Evolutionary conservation across 1,284 basidiomycete species (phyloP).

Genomic region (Ceratobasidium sp.): DNA sequence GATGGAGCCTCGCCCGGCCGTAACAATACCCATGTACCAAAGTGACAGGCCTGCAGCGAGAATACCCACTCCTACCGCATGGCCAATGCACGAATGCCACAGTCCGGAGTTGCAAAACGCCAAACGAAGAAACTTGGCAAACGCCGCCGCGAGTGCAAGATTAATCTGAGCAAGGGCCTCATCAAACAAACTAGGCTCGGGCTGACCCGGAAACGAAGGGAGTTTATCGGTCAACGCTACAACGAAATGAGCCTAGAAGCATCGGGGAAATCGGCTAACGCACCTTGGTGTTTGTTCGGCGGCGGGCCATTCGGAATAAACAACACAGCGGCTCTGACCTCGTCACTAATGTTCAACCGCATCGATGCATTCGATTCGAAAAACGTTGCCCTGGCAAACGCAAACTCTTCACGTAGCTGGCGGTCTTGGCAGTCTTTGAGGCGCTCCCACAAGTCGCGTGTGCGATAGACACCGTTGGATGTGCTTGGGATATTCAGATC

Average conservation of each 20-base stretch:
- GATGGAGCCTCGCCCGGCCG: background rate
- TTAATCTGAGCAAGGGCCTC: background rate
- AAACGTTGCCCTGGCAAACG: constrained; percentile 36
- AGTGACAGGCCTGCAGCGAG: constrained; percentile 17
- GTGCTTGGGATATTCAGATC: too few species aligned
- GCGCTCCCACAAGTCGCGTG: constrained; percentile 28
- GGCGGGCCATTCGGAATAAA: constrained; percentile 22
- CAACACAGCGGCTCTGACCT: constrained; percentile 2
- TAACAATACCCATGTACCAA: constrained; percentile 5
- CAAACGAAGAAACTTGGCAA: constrained; percentile 1
- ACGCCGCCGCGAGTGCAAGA: background rate
- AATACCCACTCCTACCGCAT: background rate
- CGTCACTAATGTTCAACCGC: constrained; percentile 29
- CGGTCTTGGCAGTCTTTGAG: constrained; percentile 24
- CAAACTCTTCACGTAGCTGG: constrained; percentile 11
- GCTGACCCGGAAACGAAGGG: constrained; percentile 30
- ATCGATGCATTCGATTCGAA: constrained; percentile 23
- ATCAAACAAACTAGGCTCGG: constrained; percentile 31
- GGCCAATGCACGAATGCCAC: constrained; percentile 20
- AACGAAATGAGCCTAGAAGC: background rate
- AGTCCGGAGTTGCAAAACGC: constrained; percentile 31
- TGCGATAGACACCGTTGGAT: constrained; percentile 7
- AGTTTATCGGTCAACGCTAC: constrained; percentile 24
- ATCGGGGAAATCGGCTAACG: background rate
- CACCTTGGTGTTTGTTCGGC: background rate